Evolutionary conservation across 202 grass and related monocot genomes (phyloP), one percentile per base, ranked within the genome.

Genomic region (Carex arenaria): DNA sequence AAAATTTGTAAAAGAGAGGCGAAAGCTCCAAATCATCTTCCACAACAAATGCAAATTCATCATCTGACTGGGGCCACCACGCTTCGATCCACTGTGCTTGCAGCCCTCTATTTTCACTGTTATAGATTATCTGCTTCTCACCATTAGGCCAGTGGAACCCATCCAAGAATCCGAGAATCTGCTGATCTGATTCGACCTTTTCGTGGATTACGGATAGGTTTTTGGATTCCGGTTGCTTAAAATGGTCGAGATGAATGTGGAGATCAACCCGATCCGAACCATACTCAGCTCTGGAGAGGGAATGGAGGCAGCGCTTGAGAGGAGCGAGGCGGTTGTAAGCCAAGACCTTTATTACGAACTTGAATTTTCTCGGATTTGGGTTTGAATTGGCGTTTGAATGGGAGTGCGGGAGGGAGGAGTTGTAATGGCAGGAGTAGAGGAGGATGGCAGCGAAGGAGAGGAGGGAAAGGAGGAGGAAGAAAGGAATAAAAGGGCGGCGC

Each of bases 31-130:
- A 90, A 64, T 98, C 96, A 60, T 98, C 96, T 83, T 98, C 96
- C 13, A 98, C 96, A 36, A 98, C 83, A 80, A 98, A 98, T 36
- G 89, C 91, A 80, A 98, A 98, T 78, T 98, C 95, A 71, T 98
- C 83, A 71, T 98, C 85, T 1, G 96, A 98, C 81, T 72, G 80
- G 1, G 93, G 93, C 96, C 92, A 98, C 96, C 96, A 95, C 0
- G 91, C 96, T 81, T 98, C 93, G 30, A 98, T 85, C 96, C 96
- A 98, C 83, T 98, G 96, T 45, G 91, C 92, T 81, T 95, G 96
- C 65, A 98, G 93, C 34, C 91, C 93, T 26, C 64, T 92, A 70
- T 98, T 98, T 61, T 85, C 57, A 0, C 86, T 80, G 54, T 92
- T 89, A 85, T 93, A 95, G 63, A 93, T 86, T 59, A 98, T 66